Conservation (phyloP, 225 moss, liverwort and hornwort species). For the Bryoerythrophyllum caledonicum region DNA sequence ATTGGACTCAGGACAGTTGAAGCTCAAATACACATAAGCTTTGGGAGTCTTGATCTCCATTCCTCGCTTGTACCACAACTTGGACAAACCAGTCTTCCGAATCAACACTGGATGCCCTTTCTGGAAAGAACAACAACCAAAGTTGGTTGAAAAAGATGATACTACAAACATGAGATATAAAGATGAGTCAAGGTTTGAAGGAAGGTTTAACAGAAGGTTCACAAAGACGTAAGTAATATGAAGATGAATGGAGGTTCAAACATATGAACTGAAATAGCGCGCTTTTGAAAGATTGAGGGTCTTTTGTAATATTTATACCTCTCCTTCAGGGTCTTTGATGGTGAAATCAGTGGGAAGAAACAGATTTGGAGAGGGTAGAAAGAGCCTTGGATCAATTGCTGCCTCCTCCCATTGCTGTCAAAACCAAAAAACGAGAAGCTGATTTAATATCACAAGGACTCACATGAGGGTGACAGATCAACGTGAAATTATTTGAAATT, state of each 20-base stretch:
- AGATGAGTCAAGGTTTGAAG: too few relatives aligned
- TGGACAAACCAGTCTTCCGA: constrained; percentile 48
- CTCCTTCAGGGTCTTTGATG: constrained; percentile 51
- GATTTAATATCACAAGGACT: too few relatives aligned
- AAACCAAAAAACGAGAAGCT: constrained; percentile 7
- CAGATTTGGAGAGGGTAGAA: constrained; percentile 69
- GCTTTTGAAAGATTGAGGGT: too few relatives aligned
- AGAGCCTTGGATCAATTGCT: constrained; percentile 59
- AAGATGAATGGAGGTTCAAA: too few relatives aligned
- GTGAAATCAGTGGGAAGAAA: constrained; percentile 86
- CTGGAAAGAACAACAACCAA: constrained; percentile 29
- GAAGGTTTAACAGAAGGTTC: too few relatives aligned
- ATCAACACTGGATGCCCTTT: constrained; percentile 55
- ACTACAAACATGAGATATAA: too few relatives aligned
- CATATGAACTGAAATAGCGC: too few relatives aligned
- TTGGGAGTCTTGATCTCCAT: constrained; percentile 54
- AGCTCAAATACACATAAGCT: constrained; percentile 50
- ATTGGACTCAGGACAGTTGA: constrained; percentile 50
- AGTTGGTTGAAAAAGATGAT: neutral
- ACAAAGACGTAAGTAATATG: too few relatives aligned
- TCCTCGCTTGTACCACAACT: constrained; percentile 58
- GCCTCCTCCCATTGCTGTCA: constrained; percentile 65
- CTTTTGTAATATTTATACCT: constrained; percentile 30
- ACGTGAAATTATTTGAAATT: neutral
- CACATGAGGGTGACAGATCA: neutral